Evolutionary conservation across 2,329 filamentous ascomycete genomes (phyloP), one percentile per base, ranked within the genome.

Genomic region (Botryotinia convoluta): DNA sequence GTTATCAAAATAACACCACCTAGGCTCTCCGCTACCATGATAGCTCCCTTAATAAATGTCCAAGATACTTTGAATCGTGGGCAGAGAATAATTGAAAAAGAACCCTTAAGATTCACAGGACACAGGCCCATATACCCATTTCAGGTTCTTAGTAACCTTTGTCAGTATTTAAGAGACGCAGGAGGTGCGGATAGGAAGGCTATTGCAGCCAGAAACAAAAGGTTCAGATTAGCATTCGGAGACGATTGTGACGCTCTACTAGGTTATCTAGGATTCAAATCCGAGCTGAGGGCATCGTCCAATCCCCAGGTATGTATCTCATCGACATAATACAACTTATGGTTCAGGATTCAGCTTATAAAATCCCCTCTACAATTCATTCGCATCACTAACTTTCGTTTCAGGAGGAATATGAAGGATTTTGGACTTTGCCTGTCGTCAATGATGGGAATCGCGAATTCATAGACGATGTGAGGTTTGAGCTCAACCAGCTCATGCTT

Each of bases 151-250:
- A 82, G 84, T 62, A 88, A 87, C 74, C 82, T 93, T 59, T 84
- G 86, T 72, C 84, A 84, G 64, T 93, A 92, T 79, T 82, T 92
- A 69, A 83, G 79, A 16, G 90, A 93, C 81, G 84, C 88, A 14
- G 76, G 74, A 68, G 69, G 64, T 32, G 37, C 59, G 26, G 84
- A 85, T 64, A 84, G 84, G 48, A 86, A 85, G 77, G 85, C 84
- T 62, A 90, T 92, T 76, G 86, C 87, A 8, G 83, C 86, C 12
- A 81, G 86, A 26, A 92, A 93, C 78, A 90, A 90, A 79, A 87
- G 87, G 73, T 93, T 91, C 76, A 84, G 88, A 77, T 84, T 88
- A 74, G 87, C 87, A 2, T 91, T 92, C 79, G 90, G 89, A 16
- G 82, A 86, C 60, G 88, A 91, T 67, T 92, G 90, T 79, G 84